phyloP scores from a whole-genome alignment of 495 filamentous ascomycete genomes.

The Xylaria castorea region DNA sequence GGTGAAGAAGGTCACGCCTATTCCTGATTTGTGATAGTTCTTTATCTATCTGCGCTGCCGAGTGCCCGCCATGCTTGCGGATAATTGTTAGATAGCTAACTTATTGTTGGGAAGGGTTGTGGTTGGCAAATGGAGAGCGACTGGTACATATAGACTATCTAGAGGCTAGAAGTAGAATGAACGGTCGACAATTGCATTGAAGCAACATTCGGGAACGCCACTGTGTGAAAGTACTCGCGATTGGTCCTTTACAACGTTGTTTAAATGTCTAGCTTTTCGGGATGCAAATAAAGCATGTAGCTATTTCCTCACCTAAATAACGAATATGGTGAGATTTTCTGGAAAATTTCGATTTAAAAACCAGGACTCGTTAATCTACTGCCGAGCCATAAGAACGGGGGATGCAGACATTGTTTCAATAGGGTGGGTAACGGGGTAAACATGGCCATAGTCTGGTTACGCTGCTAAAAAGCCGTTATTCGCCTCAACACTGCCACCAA shows the following conservation, averaged over 20 bases:
- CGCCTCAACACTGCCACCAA: not conserved
- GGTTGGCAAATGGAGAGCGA: not conserved
- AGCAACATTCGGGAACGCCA: not conserved
- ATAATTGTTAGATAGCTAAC: not conserved
- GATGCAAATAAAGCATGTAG: not conserved
- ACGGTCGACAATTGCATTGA: not conserved
- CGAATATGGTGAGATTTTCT: not conserved
- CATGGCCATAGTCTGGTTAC: not conserved
- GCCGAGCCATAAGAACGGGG: not conserved
- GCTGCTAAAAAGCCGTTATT: not conserved
- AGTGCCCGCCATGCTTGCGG: not conserved
- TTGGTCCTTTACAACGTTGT: not conserved
- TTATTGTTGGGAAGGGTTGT: too few relatives aligned
- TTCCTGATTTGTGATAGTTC: constrained; percentile 24
- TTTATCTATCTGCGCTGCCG: not conserved
- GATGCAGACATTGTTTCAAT: not conserved
- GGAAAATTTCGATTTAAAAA: not conserved
- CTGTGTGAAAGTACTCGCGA: not conserved
- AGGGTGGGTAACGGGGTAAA: not conserved
- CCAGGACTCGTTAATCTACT: not conserved
- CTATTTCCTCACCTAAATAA: not conserved
- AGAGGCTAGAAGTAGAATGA: not conserved
- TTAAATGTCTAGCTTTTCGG: not conserved
- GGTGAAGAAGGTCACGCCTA: constrained; percentile 48
- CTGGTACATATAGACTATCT: not conserved